Evolutionary conservation across 2,329 filamentous ascomycete species (phyloP).

Genomic region (Penicillium verrucosum): DNA sequence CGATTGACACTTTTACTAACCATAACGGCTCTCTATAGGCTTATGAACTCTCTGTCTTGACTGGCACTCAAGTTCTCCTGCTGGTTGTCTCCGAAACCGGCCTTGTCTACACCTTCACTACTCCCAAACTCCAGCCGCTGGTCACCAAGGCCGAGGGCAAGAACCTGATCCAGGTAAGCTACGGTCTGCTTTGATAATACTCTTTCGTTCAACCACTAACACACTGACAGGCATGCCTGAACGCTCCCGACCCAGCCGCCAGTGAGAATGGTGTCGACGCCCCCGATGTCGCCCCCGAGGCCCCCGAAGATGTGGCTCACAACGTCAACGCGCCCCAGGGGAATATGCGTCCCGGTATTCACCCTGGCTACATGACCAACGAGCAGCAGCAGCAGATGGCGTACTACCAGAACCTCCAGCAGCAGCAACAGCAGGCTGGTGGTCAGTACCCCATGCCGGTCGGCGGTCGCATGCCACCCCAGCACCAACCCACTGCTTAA

Average conservation of each 20-base stretch:
- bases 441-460: slow-evolving; percentile 76
- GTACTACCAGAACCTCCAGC: slow-evolving; percentile 78
- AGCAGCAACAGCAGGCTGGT: slow-evolving; percentile 63
- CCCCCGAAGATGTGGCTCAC: slow-evolving; percentile 81
- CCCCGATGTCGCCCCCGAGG: slow-evolving; percentile 69
- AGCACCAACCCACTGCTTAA: slow-evolving; percentile 75
- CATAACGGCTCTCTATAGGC: slow-evolving; percentile 56
- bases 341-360: slow-evolving; percentile 66
- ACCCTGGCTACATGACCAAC: slow-evolving; percentile 66
- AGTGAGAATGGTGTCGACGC: slow-evolving; percentile 79
- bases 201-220: slow-evolving; percentile 18
- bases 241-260: slow-evolving; percentile 86
- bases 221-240: slow-evolving; percentile 79
- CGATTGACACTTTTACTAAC: not conserved
- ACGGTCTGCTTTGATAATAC: not conserved
- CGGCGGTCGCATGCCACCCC: slow-evolving; percentile 74
- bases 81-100: slow-evolving; percentile 97
- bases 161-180: slow-evolving; percentile 92
- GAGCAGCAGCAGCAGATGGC: slow-evolving; percentile 71
- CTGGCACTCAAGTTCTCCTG: slow-evolving; percentile 93
- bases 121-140: slow-evolving; percentile 94
- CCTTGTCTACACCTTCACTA: slow-evolving; percentile 97
- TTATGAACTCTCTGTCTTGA: slow-evolving; percentile 95
- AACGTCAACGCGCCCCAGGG: slow-evolving; percentile 67
- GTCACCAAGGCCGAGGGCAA: slow-evolving; percentile 99